Evolutionary conservation across 1,139 yeast species (phyloP).

Genomic region (Pichia sp.): DNA sequence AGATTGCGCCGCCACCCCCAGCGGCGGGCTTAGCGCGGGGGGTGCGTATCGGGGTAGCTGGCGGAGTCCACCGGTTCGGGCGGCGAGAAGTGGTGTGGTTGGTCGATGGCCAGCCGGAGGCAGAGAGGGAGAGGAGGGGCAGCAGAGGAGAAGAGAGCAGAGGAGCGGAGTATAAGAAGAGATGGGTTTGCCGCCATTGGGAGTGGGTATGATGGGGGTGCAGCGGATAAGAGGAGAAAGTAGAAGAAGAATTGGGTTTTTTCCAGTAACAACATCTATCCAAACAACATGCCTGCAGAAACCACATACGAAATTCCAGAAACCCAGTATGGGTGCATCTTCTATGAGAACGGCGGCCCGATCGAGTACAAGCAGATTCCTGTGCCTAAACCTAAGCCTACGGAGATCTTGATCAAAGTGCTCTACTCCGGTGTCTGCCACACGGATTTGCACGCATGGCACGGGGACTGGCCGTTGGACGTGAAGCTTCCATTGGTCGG

Average conservation of each 20-base stretch:
- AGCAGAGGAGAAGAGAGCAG: neutral
- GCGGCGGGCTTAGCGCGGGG: neutral
- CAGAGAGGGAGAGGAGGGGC: neutral
- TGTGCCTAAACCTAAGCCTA: conserved; percentile 65
- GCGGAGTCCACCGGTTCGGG: neutral
- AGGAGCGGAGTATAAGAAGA: neutral
- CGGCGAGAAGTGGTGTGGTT: neutral
- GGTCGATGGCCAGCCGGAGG: neutral
- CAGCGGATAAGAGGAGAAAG: neutral
- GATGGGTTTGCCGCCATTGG: neutral
- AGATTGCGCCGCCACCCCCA: neutral
- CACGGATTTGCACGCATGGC: conserved; percentile 77
- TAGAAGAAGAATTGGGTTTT: neutral
- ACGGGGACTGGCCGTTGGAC: conserved; percentile 71
- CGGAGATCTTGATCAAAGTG: conserved; percentile 61
- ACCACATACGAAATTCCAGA: conserved; percentile 33
- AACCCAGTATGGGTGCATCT: conserved; percentile 44
- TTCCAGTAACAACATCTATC: neutral
- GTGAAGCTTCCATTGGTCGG: conserved; percentile 69
- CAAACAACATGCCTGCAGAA: neutral
- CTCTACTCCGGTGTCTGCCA: conserved; percentile 77
- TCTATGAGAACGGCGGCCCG: conserved; percentile 43
- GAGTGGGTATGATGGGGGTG: neutral
- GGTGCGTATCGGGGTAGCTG: neutral
- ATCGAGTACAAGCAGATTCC: conserved; percentile 58